These are phyloP conservation scores for Parascedosporium putredinis DNA, from an alignment of 2,329 filamentous ascomycete species.

Conservation along the genomic window DNA sequence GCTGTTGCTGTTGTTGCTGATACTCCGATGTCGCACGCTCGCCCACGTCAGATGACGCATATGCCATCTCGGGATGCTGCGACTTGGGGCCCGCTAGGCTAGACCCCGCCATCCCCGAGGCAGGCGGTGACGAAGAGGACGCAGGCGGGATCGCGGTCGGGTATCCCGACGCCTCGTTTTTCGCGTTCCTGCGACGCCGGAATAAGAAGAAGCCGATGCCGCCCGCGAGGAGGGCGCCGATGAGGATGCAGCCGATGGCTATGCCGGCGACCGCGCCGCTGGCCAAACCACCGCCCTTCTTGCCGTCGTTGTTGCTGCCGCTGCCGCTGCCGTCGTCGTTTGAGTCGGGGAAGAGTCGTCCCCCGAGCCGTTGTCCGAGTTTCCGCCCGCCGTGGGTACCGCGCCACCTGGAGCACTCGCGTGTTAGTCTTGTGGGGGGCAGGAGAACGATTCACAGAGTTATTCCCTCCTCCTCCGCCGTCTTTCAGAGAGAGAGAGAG, in stretches of 20 bases:
- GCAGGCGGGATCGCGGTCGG: background rate
- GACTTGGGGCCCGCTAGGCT: background rate
- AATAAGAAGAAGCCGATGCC: slow-evolving; percentile 6
- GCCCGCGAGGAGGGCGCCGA: slow-evolving; percentile 7
- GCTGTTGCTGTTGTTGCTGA: background rate
- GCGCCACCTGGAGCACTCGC: background rate
- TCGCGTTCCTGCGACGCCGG: slow-evolving; percentile 1
- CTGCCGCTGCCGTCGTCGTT: background rate
- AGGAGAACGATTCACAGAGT: too few species aligned
- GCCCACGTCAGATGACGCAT: background rate
- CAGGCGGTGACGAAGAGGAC: background rate
- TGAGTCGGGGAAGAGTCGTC: background rate
- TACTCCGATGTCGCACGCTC: background rate
- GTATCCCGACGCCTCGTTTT: background rate
- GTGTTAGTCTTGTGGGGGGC: background rate
- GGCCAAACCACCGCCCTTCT: background rate
- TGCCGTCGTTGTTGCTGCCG: background rate
- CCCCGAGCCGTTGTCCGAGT: background rate
- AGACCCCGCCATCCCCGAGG: too few species aligned
- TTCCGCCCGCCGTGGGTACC: background rate
- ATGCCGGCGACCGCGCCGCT: slow-evolving; percentile 5
- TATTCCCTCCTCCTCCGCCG: too few species aligned
- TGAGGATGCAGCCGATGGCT: slow-evolving; percentile 4
- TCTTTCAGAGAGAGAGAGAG: background rate
- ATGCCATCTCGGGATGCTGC: background rate